Evolutionary conservation across 192 early-diverging fungal genomes (phyloP).

Genomic region (Diversispora eburnea): DNA sequence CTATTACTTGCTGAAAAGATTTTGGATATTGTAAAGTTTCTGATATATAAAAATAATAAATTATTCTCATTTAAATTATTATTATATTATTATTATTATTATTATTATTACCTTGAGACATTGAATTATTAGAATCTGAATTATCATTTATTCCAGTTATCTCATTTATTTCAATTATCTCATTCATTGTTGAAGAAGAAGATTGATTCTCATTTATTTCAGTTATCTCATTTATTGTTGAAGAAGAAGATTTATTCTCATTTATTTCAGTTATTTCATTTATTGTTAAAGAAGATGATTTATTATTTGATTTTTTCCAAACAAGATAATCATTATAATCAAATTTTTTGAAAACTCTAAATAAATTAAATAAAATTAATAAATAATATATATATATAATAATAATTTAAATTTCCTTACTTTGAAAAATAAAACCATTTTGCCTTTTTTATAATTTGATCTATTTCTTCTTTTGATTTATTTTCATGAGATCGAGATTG

Average conservation of each 20-base stretch:
- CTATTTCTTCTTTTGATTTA: slow-evolving; percentile 27
- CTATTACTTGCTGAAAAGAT: slow-evolving; percentile 41
- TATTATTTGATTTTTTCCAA: slow-evolving; percentile 30
- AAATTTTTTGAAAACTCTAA: slow-evolving; percentile 35
- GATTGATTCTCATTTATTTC: not conserved
- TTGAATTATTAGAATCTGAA: too few relatives aligned
- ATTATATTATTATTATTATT: too few relatives aligned
- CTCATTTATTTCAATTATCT: too few relatives aligned
- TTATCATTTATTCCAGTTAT: not conserved
- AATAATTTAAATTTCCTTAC: slow-evolving; percentile 23
- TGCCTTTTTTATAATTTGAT: slow-evolving; percentile 33
- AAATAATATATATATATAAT: not conserved
- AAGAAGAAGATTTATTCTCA: not conserved
- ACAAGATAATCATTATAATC: slow-evolving; percentile 35
- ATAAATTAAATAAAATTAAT: not conserved
- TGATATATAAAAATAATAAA: not conserved
- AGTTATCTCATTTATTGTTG: too few relatives aligned
- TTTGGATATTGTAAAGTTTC: slow-evolving; percentile 23
- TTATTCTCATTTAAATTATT: not conserved
- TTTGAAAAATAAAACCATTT: slow-evolving; percentile 47
- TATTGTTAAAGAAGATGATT: not conserved
- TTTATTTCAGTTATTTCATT: not conserved
- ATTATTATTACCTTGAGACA: too few relatives aligned
- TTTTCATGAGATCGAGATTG: slow-evolving; percentile 29
- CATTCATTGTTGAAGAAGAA: too few relatives aligned